These are phyloP conservation scores for Elongisporangium anandrum DNA, from an alignment of 352 stramenopile species.

Conservation along the genomic window DNA sequence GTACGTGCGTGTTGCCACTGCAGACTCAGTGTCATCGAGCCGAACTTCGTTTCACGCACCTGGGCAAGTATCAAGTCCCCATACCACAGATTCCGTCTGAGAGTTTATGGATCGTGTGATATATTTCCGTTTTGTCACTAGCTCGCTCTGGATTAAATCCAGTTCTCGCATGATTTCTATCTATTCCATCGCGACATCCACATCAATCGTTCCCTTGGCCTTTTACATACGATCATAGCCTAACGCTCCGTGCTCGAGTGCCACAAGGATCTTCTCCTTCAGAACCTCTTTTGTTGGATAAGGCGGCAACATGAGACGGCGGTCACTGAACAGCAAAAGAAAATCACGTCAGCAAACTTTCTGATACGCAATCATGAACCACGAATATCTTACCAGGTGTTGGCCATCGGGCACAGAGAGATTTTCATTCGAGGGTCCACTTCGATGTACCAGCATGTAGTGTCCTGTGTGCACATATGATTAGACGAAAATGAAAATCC, in stretches of 20 bases:
- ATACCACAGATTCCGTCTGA: conserved; percentile 38
- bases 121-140: not conserved
- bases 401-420: conserved; percentile 58
- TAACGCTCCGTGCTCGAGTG: conserved; percentile 53
- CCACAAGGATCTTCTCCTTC: conserved; percentile 57
- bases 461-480: conserved; percentile 29
- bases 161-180: conserved; percentile 4
- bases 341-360: conserved; percentile 12
- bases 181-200: not conserved
- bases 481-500: not conserved
- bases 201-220: not conserved
- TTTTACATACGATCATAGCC: conserved; percentile 77
- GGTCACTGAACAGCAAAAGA: conserved; percentile 33
- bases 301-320: conserved; percentile 61
- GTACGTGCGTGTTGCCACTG: conserved; percentile 37
- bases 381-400: conserved; percentile 51
- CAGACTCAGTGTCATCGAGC: conserved; percentile 2
- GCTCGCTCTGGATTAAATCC: not conserved
- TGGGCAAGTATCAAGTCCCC: conserved; percentile 42
- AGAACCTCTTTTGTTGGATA: conserved; percentile 49
- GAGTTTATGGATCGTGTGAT: not conserved
- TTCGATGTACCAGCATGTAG: conserved; percentile 64
- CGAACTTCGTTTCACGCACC: conserved; percentile 46
- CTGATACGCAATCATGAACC: not conserved
- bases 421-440: conserved; percentile 42